These are phyloP conservation scores for Chloropicon primus DNA, from an alignment of 139 green algal species.

Conservation along the genomic window DNA sequence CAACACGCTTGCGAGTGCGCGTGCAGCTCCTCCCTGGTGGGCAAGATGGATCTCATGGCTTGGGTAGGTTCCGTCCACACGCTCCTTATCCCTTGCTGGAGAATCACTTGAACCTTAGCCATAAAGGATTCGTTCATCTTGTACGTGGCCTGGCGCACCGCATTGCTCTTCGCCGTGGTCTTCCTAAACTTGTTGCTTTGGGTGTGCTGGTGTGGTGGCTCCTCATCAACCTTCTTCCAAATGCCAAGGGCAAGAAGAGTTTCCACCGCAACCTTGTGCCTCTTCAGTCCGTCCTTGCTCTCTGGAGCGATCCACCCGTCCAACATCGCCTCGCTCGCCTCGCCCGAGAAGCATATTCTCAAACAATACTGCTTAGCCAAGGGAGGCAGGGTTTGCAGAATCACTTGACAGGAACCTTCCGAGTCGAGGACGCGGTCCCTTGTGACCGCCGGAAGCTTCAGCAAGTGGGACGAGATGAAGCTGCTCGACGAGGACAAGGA, in stretches of 20 bases:
- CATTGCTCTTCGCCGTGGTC: background rate
- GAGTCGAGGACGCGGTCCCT: background rate
- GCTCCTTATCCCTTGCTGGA: background rate
- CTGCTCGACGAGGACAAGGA: too few species aligned
- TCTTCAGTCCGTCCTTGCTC: background rate
- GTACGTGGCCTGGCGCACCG: background rate
- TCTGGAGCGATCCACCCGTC: background rate
- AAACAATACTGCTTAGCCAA: background rate
- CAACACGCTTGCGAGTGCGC: background rate
- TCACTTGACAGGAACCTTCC: background rate
- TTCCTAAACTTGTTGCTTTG: too few species aligned
- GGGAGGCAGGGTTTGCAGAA: background rate
- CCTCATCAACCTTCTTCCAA: background rate
- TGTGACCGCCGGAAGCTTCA: background rate
- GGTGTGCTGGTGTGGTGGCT: too few species aligned
- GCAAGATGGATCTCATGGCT: background rate
- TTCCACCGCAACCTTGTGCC: background rate
- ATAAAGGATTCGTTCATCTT: background rate
- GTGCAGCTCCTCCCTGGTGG: background rate
- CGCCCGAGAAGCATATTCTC: background rate
- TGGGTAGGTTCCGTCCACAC: background rate
- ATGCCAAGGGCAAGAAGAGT: background rate
- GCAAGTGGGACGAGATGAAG: background rate
- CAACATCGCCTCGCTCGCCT: background rate
- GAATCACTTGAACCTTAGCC: background rate